These are phyloP conservation scores for Backusella morwellensis DNA, from an alignment of 192 early-diverging fungal species.

Conservation along the genomic window DNA sequence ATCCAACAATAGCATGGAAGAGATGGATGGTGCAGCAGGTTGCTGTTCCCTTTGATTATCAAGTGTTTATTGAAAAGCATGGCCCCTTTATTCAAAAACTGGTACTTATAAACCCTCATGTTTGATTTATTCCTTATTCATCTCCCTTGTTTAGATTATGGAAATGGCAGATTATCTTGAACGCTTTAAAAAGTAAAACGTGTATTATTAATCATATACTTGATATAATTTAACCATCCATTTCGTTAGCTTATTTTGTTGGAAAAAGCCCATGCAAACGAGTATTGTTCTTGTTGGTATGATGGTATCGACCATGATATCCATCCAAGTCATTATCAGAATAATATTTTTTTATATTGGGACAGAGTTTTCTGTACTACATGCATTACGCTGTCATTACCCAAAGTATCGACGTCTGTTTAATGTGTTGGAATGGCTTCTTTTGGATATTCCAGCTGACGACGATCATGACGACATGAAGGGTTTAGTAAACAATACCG, in stretches of 20 bases:
- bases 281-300: slow-evolving; percentile 3
- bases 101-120: not conserved
- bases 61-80: not conserved
- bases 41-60: not conserved
- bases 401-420: slow-evolving; percentile 45
- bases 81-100: not conserved
- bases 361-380: slow-evolving; percentile 42
- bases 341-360: slow-evolving; percentile 31
- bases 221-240: not conserved
- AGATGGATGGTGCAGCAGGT: not conserved
- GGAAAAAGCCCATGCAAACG: slow-evolving; percentile 22
- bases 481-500: not conserved
- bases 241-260: slow-evolving; percentile 14
- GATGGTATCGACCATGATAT: not conserved
- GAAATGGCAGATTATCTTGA: slow-evolving; percentile 26
- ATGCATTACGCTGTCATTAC: slow-evolving; percentile 39
- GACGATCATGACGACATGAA: slow-evolving; percentile 28
- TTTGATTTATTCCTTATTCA: not conserved
- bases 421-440: slow-evolving; percentile 42
- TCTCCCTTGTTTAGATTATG: not conserved
- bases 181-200: slow-evolving; percentile 23
- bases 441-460: slow-evolving; percentile 44
- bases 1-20: not conserved
- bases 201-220: not conserved
- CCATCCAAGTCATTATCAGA: not conserved